Conservation (phyloP, 805 yeast species). For the Cyberlindnera mrakii region DNA sequence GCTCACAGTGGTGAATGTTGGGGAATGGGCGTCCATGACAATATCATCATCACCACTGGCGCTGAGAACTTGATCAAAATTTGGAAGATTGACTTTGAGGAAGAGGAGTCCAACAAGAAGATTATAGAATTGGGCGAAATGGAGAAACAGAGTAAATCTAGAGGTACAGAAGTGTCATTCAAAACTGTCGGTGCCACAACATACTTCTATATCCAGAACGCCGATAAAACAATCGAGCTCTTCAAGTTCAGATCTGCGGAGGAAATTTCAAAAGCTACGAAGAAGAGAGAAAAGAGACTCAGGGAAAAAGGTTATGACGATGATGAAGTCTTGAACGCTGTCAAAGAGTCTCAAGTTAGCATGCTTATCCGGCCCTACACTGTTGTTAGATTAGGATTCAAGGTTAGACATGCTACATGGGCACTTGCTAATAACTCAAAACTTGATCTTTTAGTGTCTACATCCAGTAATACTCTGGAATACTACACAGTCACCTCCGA, state of each 20-base stretch:
- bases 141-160: constrained; percentile 70
- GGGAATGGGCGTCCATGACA: constrained; percentile 52
- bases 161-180: constrained; percentile 60
- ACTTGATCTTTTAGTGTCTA: constrained; percentile 56
- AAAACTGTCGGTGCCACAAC: constrained; percentile 29
- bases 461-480: constrained; percentile 72
- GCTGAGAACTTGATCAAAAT: constrained; percentile 76
- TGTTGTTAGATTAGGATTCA: constrained; percentile 55
- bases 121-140: constrained; percentile 57
- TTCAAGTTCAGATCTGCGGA: constrained; percentile 71
- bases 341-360: constrained; percentile 41
- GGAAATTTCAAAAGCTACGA: constrained; percentile 72
- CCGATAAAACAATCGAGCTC: constrained; percentile 74
- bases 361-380: constrained; percentile 66
- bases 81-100: constrained; percentile 64
- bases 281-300: constrained; percentile 72
- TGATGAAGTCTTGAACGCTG: constrained; percentile 51
- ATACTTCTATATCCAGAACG: constrained; percentile 66
- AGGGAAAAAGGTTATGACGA: constrained; percentile 60
- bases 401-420: constrained; percentile 67
- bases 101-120: constrained; percentile 38
- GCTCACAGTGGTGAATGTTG: constrained; percentile 95
- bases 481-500: constrained; percentile 53
- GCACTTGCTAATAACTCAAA: constrained; percentile 39
- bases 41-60: constrained; percentile 61